Base-by-base conservation (phyloP, 2,329 filamentous ascomycete species). In the Colletotrichum euphorbiae region DNA sequence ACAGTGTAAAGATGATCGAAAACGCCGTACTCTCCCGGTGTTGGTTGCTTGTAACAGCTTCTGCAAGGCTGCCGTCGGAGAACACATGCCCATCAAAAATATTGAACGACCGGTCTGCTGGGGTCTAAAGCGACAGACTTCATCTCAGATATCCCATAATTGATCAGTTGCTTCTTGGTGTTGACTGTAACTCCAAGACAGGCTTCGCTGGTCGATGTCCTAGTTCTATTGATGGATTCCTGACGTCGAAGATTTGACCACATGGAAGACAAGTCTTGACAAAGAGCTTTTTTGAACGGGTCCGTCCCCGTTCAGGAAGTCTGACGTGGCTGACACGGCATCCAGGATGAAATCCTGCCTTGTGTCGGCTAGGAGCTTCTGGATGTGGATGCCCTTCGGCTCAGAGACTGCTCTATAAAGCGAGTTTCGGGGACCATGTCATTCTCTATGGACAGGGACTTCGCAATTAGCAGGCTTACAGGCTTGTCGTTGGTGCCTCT, bases 1-100 rank as follows among this genome's bases (percentile, higher is more conserved):
- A 24, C 28, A 50, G 33, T 24, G 36, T 51, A 43, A 50, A 13
- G 21, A 64, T 17, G 52, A 38, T 52, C 12, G 33, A 54, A 15
- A 40, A 43, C 57, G 46, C 19, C 21, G 19, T 31, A 4, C n/a
- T 21, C 28, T 54, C 19, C 50, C 8, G 38, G 11, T 50, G 6
- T 38, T 45, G 19, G 31, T 11, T 66, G 46, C 28, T 38, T 51
- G 42, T 36, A 19, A 46, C 48, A 55, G 51, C n/a, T 56, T 50
- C 43, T 62, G 66, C 62, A 67, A 69, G 55, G 62, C 66, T 69
- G 55, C 31, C 13, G 55, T 56, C 59, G 42, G 58, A 46, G 9
- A 42, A 31, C 45, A 31, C 52, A 42, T 13, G 31, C 36, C 52
- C n/a, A 43, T 45, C n/a, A 19, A 31, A 21, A 38, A 45, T 50